Percentiles rank a stretch among this genome's conserved stretches.
Conservation (phyloP, 768 basidiomycete species). For the Pisolithus microcarpus region DNA sequence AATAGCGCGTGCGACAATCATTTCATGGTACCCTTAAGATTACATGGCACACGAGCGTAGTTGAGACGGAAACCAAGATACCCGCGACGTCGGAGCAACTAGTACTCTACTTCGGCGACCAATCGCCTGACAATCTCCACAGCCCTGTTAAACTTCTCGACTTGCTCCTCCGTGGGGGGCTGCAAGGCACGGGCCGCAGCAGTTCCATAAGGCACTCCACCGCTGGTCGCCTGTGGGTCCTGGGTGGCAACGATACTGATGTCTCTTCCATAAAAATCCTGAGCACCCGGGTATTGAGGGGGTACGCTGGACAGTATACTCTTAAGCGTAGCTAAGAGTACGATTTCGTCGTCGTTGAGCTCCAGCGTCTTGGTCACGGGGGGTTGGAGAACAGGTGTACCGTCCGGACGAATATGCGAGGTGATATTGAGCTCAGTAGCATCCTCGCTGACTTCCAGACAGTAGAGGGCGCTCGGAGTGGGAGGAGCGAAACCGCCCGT, state of each 20-base stretch:
- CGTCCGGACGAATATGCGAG: slow-evolving; percentile 41
- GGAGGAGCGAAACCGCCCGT: slow-evolving; percentile 70
- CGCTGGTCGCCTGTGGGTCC: slow-evolving; percentile 41
- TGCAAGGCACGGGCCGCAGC: slow-evolving; percentile 42
- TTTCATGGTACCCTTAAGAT: too few species aligned
- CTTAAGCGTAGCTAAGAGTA: slow-evolving; percentile 52
- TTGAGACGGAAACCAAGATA: too few species aligned
- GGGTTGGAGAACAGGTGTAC: slow-evolving; percentile 37
- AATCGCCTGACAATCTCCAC: slow-evolving; percentile 58
- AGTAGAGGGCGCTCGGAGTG: slow-evolving; percentile 48
- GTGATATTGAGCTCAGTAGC: slow-evolving; percentile 38
- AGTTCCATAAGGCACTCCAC: slow-evolving; percentile 50
- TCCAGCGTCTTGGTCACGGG: slow-evolving; percentile 37
- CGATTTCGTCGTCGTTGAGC: slow-evolving; percentile 16
- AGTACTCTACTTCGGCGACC: slow-evolving; percentile 11
- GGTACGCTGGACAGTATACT: slow-evolving; percentile 49
- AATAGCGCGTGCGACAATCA: too few species aligned
- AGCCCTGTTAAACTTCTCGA: slow-evolving; percentile 60
- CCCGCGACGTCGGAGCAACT: neutral
- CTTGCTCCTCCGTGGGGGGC: slow-evolving; percentile 52
- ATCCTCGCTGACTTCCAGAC: slow-evolving; percentile 35
- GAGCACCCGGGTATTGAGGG: slow-evolving; percentile 39
- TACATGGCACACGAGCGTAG: too few species aligned
- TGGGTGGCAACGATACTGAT: slow-evolving; percentile 43
- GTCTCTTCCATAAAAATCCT: slow-evolving; percentile 69